Evolutionary conservation across 345 rosid species (phyloP).

Genomic region (Pistacia integerrima): DNA sequence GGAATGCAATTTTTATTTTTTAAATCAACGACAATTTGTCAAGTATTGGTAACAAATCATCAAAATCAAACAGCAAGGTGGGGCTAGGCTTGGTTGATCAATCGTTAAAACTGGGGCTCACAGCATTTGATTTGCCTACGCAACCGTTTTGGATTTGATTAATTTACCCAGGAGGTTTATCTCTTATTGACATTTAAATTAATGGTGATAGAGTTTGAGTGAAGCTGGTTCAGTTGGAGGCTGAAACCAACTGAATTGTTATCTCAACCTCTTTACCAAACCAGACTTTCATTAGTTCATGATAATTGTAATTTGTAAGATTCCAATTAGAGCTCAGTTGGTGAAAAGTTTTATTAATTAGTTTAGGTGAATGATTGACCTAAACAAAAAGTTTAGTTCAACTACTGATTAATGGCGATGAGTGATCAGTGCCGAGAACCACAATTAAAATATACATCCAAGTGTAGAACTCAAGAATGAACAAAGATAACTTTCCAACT

Average conservation of each 20-base stretch:
- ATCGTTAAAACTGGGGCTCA: not conserved
- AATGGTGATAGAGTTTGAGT: not conserved
- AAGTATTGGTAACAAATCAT: not conserved
- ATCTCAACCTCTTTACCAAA: slow-evolving; percentile 18
- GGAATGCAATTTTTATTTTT: no score
- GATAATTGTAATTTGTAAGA: not conserved
- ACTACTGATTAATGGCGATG: not conserved
- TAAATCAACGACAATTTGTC: not conserved
- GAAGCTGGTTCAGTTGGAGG: not conserved
- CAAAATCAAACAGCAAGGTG: not conserved
- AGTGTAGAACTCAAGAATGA: not conserved
- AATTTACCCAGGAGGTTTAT: not conserved
- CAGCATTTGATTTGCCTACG: not conserved
- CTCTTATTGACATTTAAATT: not conserved
- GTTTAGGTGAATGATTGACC: not conserved
- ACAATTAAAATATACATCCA: not conserved
- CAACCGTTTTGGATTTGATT: not conserved
- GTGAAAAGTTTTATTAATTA: not conserved
- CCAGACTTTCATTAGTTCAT: not conserved
- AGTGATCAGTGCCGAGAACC: no score
- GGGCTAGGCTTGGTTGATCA: not conserved
- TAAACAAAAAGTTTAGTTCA: not conserved
- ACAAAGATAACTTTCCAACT: not conserved
- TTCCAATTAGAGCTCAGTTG: not conserved
- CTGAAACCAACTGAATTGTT: not conserved